Conservation (phyloP, 2,329 filamentous ascomycete species). For the Pyrenochaeta sp. region DNA sequence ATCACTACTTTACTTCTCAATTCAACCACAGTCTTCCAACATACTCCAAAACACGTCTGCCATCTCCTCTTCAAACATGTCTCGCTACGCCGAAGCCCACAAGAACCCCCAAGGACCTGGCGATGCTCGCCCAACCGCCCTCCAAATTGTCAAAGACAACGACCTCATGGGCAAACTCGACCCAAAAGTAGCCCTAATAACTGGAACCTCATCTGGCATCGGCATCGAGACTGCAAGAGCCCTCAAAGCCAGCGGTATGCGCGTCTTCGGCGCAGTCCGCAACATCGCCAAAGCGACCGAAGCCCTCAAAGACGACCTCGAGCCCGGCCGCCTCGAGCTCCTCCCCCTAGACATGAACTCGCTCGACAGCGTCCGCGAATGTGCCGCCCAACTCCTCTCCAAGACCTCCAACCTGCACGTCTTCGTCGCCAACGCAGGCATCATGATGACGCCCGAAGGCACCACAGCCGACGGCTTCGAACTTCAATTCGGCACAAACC, state of each 20-base stretch:
- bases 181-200: conserved; percentile 34
- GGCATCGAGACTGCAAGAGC: conserved; percentile 43
- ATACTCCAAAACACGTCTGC: neutral
- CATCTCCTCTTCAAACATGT: neutral
- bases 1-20: no score
- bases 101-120: conserved; percentile 42
- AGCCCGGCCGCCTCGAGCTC: conserved; percentile 42
- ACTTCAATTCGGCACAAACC: conserved; percentile 54
- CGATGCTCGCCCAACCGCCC: conserved; percentile 51
- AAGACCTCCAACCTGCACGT: conserved; percentile 38
- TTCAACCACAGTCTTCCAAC: no score
- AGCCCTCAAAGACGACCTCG: conserved; percentile 17
- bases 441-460: conserved; percentile 50
- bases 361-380: conserved; percentile 25
- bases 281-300: conserved; percentile 50
- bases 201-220: conserved; percentile 33
- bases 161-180: conserved; percentile 38
- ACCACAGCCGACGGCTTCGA: conserved; percentile 50
- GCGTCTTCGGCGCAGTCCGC: conserved; percentile 54
- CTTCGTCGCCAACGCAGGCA: conserved; percentile 56
- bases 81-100: conserved; percentile 1
- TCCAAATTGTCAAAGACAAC: conserved; percentile 51
- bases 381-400: conserved; percentile 23
- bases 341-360: conserved; percentile 37
- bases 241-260: conserved; percentile 54